Evolutionary conservation across 2,329 filamentous ascomycete genomes (phyloP).

Genomic region (Aspergillus fructus): DNA sequence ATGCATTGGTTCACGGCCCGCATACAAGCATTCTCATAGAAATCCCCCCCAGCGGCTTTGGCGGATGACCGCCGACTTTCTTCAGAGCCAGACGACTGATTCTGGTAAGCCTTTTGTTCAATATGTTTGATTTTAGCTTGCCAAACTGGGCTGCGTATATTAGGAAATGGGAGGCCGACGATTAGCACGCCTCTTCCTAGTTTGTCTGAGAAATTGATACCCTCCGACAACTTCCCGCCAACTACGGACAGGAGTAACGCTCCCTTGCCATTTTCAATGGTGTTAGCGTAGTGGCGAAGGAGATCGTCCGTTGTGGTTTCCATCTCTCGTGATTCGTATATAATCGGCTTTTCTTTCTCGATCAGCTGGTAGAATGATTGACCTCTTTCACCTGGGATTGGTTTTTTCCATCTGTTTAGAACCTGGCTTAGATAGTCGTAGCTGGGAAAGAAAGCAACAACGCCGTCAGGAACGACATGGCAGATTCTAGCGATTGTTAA

Average conservation of each 20-base stretch:
- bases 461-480: slow-evolving; percentile 75
- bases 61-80: slow-evolving; percentile 34
- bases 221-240: slow-evolving; percentile 91
- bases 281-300: slow-evolving; percentile 69
- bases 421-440: slow-evolving; percentile 86
- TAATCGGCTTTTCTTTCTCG: slow-evolving; percentile 46
- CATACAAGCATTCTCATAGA: slow-evolving; percentile 96
- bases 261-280: slow-evolving; percentile 63
- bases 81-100: slow-evolving; percentile 28
- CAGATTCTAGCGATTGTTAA: slow-evolving; percentile 70
- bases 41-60: slow-evolving; percentile 64
- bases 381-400: slow-evolving; percentile 25
- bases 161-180: slow-evolving; percentile 91
- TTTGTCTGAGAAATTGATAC: slow-evolving; percentile 94
- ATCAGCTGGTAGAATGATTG: slow-evolving; percentile 33
- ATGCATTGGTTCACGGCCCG: slow-evolving; percentile 96
- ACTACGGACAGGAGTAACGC: slow-evolving; percentile 87
- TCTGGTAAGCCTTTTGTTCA: slow-evolving; percentile 56
- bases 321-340: slow-evolving; percentile 52
- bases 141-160: slow-evolving; percentile 86
- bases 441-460: slow-evolving; percentile 94
- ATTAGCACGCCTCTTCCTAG: slow-evolving; percentile 87
- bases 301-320: slow-evolving; percentile 61
- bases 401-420: slow-evolving; percentile 59
- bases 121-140: slow-evolving; percentile 88